These are phyloP conservation scores for Hanseniaspora uvarum DNA, from an alignment of 1,139 yeast species.

Conservation along the genomic window DNA sequence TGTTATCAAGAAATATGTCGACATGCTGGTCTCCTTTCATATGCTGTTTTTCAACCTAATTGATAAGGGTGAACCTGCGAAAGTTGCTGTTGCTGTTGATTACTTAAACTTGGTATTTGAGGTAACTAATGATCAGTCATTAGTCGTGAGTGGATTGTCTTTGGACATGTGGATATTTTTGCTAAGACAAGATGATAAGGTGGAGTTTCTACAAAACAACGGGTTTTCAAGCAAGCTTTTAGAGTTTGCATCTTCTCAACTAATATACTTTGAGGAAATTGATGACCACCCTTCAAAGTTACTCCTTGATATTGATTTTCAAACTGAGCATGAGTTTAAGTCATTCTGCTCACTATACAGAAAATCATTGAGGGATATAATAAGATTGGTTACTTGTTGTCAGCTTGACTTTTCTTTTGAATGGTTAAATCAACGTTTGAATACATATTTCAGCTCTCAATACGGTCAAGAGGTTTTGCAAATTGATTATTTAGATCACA, in stretches of 20 bases:
- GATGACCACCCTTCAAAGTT: slow-evolving; percentile 55
- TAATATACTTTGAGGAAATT: slow-evolving; percentile 61
- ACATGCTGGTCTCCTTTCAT: slow-evolving; percentile 50
- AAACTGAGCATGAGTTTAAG: slow-evolving; percentile 69
- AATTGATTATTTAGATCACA: slow-evolving; percentile 44
- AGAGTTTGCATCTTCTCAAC: slow-evolving; percentile 67
- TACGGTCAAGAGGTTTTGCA: slow-evolving; percentile 57
- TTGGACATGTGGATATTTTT: slow-evolving; percentile 92
- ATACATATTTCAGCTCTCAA: slow-evolving; percentile 62
- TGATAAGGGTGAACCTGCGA: slow-evolving; percentile 22
- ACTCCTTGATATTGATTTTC: slow-evolving; percentile 75
- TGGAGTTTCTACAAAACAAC: slow-evolving; percentile 34
- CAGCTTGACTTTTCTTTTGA: slow-evolving; percentile 69
- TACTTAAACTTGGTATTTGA: slow-evolving; percentile 66
- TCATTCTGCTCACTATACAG: slow-evolving; percentile 72
- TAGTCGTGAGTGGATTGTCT: slow-evolving; percentile 83
- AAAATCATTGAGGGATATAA: slow-evolving; percentile 80
- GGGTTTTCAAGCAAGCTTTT: slow-evolving; percentile 54
- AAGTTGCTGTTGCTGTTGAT: slow-evolving; percentile 43
- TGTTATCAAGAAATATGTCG: slow-evolving; percentile 77
- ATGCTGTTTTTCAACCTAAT: slow-evolving; percentile 20
- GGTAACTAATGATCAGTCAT: slow-evolving; percentile 74
- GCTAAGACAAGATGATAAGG: slow-evolving; percentile 65
- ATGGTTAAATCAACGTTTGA: slow-evolving; percentile 72
- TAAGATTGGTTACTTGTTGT: slow-evolving; percentile 76